These are phyloP conservation scores for Cyclostephanos tholiformis DNA, from an alignment of 108 stramenopile genomes.

Conservation along the genomic window DNA sequence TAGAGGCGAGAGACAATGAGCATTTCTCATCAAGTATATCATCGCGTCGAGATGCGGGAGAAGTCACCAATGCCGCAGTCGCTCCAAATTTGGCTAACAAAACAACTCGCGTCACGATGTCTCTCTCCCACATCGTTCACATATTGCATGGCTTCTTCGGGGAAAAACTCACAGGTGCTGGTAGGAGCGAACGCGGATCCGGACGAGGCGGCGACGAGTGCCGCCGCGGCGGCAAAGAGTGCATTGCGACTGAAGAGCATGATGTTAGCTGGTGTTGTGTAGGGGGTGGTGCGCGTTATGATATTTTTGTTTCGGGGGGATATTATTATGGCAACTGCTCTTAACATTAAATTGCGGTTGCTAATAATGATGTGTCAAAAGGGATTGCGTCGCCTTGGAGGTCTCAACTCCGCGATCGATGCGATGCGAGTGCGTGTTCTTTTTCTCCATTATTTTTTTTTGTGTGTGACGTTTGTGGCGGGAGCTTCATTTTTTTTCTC, in stretches of 20 bases:
- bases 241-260: conserved; percentile 48
- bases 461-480: too few relatives aligned
- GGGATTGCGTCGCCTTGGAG: too few relatives aligned
- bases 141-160: background rate
- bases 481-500: too few relatives aligned
- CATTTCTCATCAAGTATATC: too few relatives aligned
- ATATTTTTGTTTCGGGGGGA: background rate
- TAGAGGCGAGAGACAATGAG: too few relatives aligned
- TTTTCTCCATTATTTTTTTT: too few relatives aligned
- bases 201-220: conserved; percentile 37
- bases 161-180: conserved; percentile 36
- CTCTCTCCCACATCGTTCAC: conserved; percentile 1
- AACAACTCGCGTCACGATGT: background rate
- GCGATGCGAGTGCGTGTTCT: too few relatives aligned
- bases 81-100: background rate
- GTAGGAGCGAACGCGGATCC: conserved; percentile 38
- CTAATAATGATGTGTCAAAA: background rate
- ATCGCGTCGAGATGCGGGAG: too few relatives aligned
- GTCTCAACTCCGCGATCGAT: background rate
- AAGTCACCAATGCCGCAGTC: too few relatives aligned
- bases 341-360: background rate
- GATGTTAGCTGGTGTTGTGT: conserved; percentile 19
- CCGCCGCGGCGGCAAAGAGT: conserved; percentile 43
- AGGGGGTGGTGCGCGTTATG: background rate
- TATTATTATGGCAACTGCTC: conserved; percentile 4